Percentiles rank a stretch among this genome's conserved stretches.
Conservation (phyloP, 805 yeast genomes). For the Brettanomyces sp. region DNA sequence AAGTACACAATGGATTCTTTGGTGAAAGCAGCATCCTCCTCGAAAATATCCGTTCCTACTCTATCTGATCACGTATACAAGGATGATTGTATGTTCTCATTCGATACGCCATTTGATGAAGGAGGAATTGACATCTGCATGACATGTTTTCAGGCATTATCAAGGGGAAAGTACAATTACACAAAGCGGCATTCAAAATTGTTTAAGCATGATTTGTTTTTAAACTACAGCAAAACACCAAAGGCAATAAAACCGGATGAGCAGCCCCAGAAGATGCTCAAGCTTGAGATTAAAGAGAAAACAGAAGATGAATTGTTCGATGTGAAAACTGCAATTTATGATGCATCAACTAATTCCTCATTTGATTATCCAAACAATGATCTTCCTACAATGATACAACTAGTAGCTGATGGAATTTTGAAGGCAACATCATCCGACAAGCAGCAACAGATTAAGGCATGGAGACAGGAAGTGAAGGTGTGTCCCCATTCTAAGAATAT, state of each 20-base stretch:
- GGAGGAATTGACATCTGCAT: slow-evolving; percentile 71
- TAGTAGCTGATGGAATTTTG: slow-evolving; percentile 36
- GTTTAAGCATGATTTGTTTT: slow-evolving; percentile 44
- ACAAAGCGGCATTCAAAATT: slow-evolving; percentile 45
- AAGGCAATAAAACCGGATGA: slow-evolving; percentile 31
- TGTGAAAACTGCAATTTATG: slow-evolving; percentile 32
- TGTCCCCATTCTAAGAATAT: slow-evolving; percentile 69
- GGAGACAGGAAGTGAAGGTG: slow-evolving; percentile 82
- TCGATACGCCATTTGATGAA: slow-evolving; percentile 50
- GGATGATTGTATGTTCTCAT: slow-evolving; percentile 87
- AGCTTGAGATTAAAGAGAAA: slow-evolving; percentile 58
- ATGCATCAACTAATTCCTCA: slow-evolving; percentile 21
- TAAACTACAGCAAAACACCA: slow-evolving; percentile 47
- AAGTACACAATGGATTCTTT: slow-evolving; percentile 10
- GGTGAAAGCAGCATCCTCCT: slow-evolving; percentile 7
- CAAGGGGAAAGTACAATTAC: slow-evolving; percentile 39
- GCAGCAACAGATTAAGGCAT: slow-evolving; percentile 68
- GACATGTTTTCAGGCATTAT: slow-evolving; percentile 61
- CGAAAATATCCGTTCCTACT: slow-evolving; percentile 14
- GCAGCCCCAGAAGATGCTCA: slow-evolving; percentile 40
- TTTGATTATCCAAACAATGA: slow-evolving; percentile 21
- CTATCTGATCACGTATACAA: slow-evolving; percentile 47
- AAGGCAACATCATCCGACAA: slow-evolving; percentile 49
- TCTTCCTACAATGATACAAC: slow-evolving; percentile 21
- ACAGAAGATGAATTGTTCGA: slow-evolving; percentile 57